Evolutionary conservation across 331 rosid species (phyloP).

Genomic region (Malus hybrid): DNA sequence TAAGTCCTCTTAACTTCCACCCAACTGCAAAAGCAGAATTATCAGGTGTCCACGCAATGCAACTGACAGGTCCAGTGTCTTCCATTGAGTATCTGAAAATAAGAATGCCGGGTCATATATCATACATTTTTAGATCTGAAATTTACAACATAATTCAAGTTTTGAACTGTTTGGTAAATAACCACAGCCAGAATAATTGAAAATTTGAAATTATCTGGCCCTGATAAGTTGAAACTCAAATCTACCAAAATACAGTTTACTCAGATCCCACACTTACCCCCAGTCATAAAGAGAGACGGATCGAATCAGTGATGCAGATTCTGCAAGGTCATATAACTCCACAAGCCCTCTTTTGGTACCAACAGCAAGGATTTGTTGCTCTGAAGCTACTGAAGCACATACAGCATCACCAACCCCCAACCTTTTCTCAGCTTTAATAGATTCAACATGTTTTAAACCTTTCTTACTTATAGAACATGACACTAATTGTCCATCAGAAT

Average conservation of each 20-base stretch:
- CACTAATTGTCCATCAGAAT: constrained; percentile 75
- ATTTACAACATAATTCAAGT: background rate
- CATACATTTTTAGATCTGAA: constrained; percentile 17
- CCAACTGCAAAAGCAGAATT: constrained; percentile 97
- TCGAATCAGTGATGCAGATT: constrained; percentile 62
- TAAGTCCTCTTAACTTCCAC: constrained; percentile 91
- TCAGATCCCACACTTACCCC: constrained; percentile 62
- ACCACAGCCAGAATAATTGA: too few relatives aligned
- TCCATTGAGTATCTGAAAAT: constrained; percentile 83
- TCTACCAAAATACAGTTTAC: background rate
- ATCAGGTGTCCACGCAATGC: constrained; percentile 97
- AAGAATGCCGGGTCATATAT: constrained; percentile 7
- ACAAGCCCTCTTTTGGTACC: constrained; percentile 89
- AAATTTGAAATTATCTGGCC: background rate
- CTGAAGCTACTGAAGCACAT: constrained; percentile 71
- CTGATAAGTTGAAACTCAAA: background rate
- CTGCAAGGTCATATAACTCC: constrained; percentile 84
- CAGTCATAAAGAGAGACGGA: constrained; percentile 80
- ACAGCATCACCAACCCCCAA: constrained; percentile 79
- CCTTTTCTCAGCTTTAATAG: constrained; percentile 60
- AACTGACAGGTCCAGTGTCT: constrained; percentile 88
- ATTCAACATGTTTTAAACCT: constrained; percentile 79
- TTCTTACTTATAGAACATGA: constrained; percentile 85
- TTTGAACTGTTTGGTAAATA: background rate
- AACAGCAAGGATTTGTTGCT: constrained; percentile 91